Percentiles rank a stretch among this genome's conserved stretches.
Evolutionary conservation across 1,284 basidiomycete species (phyloP).

Genomic region (Kwoniella shivajii): DNA sequence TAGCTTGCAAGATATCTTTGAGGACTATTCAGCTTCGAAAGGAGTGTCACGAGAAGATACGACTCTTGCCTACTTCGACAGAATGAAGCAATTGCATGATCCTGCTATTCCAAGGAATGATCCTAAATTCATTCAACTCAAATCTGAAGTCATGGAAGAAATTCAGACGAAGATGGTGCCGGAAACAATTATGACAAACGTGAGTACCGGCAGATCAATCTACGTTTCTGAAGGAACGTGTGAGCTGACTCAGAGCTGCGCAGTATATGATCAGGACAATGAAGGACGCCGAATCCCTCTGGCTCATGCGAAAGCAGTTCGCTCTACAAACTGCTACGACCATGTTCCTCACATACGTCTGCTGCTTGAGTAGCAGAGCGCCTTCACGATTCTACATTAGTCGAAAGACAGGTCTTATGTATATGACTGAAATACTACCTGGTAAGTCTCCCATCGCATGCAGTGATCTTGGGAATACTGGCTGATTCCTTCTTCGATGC

Average conservation of each 20-base stretch:
- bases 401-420: constrained; percentile 81
- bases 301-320: constrained; percentile 98
- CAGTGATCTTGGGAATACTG: neutral
- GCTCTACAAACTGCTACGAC: constrained; percentile 83
- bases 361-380: constrained; percentile 80
- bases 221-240: constrained; percentile 69
- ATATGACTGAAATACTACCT: constrained; percentile 86
- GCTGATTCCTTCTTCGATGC: neutral
- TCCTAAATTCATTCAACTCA: constrained; percentile 41
- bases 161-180: constrained; percentile 86
- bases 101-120: constrained; percentile 42
- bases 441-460: constrained; percentile 58
- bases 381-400: constrained; percentile 88
- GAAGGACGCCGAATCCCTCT: constrained; percentile 81
- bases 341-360: constrained; percentile 90
- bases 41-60: constrained; percentile 88
- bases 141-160: constrained; percentile 90
- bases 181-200: constrained; percentile 81
- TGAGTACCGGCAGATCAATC: constrained; percentile 55
- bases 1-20: constrained; percentile 90
- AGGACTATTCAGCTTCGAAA: constrained; percentile 77
- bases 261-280: constrained; percentile 91
- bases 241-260: constrained; percentile 46
- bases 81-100: constrained; percentile 66
- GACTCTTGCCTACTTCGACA: constrained; percentile 78